Evolutionary conservation across 78 protist species (phyloP), one percentile per base, ranked within the genome.

Genomic region (Tieghemostelium lacteum): DNA sequence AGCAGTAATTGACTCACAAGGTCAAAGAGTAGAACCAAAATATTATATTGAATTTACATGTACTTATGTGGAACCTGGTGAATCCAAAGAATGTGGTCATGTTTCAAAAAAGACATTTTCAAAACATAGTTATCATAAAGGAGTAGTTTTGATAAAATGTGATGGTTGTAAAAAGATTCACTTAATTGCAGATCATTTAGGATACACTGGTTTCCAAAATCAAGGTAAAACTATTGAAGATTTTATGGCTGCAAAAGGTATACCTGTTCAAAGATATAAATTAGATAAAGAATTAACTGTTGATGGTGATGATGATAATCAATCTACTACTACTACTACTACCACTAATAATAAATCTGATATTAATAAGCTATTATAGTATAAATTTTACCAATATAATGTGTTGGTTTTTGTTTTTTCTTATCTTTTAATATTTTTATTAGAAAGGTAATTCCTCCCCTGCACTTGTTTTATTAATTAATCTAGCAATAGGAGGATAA

Each of bases 151-250:
- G 19, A 83, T 83, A 34, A 45, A 26, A 26, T 83, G 89, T 60
- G 89, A 83, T 22, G 89, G 89, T 58, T 83, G 89, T 69, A 24
- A 67, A 34, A 83, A 83, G 33, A 50, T 63, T 57, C 89, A 70
- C 19, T 67, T 72, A 58, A 83, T 83, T 69, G 89, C 89, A 28
- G 89, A 83, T 69, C 60, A 83, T 69, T 37, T 83, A 33, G 89
- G 89, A 14, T 83, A 69, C 69, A 83, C 78, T 28, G 89, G 89
- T 40, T 83, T 69, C 54, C 60, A 69, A 16, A 16, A 16, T 52
- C n/a, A n/a, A n/a, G 89, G 76, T 26, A 83, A 83, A 42, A 83
- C 60, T 17, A 83, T 83, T 69, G 89, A 83, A 69, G 89, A 83
- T 1, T 29, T 50, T 17, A 83, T 83, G 89, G 77, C 66, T 24